phyloP scores from a whole-genome alignment of 352 stramenopile species.

The Globisporangium rhizosaccharum region DNA sequence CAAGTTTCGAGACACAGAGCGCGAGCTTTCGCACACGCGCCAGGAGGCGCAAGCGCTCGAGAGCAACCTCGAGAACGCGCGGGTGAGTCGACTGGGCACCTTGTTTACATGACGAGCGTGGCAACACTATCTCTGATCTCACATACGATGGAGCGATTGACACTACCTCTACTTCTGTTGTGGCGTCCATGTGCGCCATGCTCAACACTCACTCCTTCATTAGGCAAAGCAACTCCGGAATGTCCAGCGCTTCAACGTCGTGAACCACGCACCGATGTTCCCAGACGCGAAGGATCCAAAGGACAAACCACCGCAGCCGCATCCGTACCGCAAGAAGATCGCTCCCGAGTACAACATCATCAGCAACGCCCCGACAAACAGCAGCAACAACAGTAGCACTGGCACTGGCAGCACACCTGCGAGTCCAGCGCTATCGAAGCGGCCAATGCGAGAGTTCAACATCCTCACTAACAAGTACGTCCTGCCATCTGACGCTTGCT shows the following conservation, averaged over 20 bases:
- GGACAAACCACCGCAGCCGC: constrained; percentile 26
- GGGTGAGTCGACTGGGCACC: constrained; percentile 15
- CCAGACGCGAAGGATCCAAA: constrained; percentile 36
- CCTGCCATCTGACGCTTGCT: background rate
- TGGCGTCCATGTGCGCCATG: too few relatives aligned
- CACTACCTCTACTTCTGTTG: background rate
- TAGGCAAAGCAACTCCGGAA: constrained; percentile 58
- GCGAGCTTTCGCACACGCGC: constrained; percentile 24
- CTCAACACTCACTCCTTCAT: too few relatives aligned
- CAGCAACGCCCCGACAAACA: constrained; percentile 33
- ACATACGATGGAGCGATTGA: too few relatives aligned
- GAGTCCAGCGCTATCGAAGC: constrained; percentile 20
- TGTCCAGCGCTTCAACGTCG: constrained; percentile 60
- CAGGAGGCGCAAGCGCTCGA: constrained; percentile 31
- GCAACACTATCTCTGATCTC: too few relatives aligned
- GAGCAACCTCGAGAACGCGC: constrained; percentile 31
- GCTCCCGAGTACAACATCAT: constrained; percentile 58
- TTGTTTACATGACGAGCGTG: too few relatives aligned
- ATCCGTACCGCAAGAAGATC: constrained; percentile 30
- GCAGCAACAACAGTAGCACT: constrained; percentile 1
- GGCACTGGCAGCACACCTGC: background rate
- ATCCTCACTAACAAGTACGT: constrained; percentile 74
- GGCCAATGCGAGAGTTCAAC: constrained; percentile 56
- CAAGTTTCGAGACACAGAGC: constrained; percentile 60
- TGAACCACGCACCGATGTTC: constrained; percentile 58